Evolutionary conservation across 768 basidiomycete species (phyloP).

Genomic region (Leccinum obscurum): DNA sequence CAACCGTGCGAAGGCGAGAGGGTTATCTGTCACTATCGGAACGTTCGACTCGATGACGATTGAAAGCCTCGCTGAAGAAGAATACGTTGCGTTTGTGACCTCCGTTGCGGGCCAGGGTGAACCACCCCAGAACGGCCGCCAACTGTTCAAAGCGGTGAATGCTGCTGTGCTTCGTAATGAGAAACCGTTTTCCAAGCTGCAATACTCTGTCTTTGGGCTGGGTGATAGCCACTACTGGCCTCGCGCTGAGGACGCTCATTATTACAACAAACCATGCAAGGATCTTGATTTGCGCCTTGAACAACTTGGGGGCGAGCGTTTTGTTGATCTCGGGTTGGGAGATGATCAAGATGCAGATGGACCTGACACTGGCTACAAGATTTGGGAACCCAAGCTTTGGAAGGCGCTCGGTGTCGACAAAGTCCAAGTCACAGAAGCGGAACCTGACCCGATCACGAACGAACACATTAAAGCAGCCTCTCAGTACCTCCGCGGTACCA

Average conservation of each 20-base stretch:
- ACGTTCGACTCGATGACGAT: slow-evolving; percentile 82
- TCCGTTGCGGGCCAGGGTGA: slow-evolving; percentile 97
- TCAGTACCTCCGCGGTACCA: slow-evolving; percentile 91
- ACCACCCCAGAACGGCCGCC: slow-evolving; percentile 93
- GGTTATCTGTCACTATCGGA: slow-evolving; percentile 71
- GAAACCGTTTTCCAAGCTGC: slow-evolving; percentile 59
- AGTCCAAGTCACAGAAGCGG: slow-evolving; percentile 85
- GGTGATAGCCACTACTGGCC: slow-evolving; percentile 99
- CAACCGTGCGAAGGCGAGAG: slow-evolving; percentile 79
- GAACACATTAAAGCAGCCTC: slow-evolving; percentile 99
- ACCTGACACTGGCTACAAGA: slow-evolving; percentile 91
- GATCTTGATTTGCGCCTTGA: slow-evolving; percentile 83
- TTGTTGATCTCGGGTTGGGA: slow-evolving; percentile 78
- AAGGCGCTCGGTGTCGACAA: slow-evolving; percentile 90
- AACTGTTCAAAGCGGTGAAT: slow-evolving; percentile 83
- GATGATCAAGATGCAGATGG: slow-evolving; percentile 99
- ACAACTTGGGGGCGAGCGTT: slow-evolving; percentile 75
- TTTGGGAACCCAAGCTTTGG: slow-evolving; percentile 95
- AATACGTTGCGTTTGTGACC: slow-evolving; percentile 81
- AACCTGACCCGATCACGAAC: slow-evolving; percentile 97
- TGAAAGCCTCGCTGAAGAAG: slow-evolving; percentile 71
- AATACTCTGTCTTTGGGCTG: slow-evolving; percentile 87
- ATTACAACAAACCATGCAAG: slow-evolving; percentile 96
- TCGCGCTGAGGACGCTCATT: slow-evolving; percentile 92
- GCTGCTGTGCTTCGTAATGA: slow-evolving; percentile 54